These are phyloP conservation scores for Eutypa lata DNA, from an alignment of 2,329 filamentous ascomycete species.

Conservation along the genomic window DNA sequence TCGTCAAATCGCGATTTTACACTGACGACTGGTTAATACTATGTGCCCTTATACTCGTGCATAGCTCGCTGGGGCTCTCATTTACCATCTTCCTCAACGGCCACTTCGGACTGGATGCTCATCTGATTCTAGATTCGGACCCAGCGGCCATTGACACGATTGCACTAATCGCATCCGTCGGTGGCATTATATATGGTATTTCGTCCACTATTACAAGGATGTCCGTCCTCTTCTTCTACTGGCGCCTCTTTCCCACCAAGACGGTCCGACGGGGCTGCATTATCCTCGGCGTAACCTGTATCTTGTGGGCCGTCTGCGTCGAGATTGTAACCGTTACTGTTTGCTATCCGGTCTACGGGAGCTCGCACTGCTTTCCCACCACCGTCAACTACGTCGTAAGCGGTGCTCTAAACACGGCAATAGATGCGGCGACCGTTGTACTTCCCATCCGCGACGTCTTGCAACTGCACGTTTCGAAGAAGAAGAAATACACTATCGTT, in stretches of 20 bases:
- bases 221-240: not conserved
- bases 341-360: not conserved
- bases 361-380: not conserved
- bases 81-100: not conserved
- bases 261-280: not conserved
- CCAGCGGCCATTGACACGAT: not conserved
- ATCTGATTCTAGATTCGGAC: not conserved
- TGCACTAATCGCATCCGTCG: not conserved
- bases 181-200: not conserved
- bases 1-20: not conserved
- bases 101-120: not conserved
- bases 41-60: not conserved
- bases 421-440: not conserved
- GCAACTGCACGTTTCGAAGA: not conserved
- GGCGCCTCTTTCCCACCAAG: not conserved
- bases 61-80: not conserved
- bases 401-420: not conserved
- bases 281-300: not conserved
- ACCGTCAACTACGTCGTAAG: not conserved
- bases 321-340: not conserved
- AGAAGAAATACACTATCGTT: not conserved
- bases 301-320: not conserved
- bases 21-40: not conserved
- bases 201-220: not conserved
- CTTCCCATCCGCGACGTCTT: not conserved